Conservation (phyloP, 345 rosid species). For the Euclidium syriacum region DNA sequence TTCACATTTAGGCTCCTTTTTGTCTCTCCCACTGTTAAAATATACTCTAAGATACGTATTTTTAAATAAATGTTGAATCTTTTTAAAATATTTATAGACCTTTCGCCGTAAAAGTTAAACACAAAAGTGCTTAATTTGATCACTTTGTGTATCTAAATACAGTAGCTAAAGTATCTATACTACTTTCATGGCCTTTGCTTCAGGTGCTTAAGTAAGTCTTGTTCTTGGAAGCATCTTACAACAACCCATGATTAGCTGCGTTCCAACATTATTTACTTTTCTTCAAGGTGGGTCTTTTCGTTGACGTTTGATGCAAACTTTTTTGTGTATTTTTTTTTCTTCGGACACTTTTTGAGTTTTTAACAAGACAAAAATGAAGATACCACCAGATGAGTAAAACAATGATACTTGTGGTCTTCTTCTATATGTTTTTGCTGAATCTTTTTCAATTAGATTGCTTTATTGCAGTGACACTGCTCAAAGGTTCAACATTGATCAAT, state of each 20-base stretch:
- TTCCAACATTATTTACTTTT: constrained; percentile 13
- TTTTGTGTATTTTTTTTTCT: background rate
- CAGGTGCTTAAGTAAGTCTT: constrained; percentile 15
- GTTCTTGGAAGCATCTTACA: constrained; percentile 6
- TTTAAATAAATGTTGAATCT: background rate
- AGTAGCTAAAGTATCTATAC: constrained; percentile 14
- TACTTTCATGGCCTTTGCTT: constrained; percentile 11
- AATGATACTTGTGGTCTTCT: constrained; percentile 30
- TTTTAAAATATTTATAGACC: background rate
- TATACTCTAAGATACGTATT: background rate
- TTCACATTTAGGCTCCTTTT: background rate
- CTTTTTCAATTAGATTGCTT: constrained; percentile 24
- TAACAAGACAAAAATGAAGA: background rate
- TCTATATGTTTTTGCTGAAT: constrained; percentile 23
- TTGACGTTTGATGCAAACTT: constrained; percentile 19
- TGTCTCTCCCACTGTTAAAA: background rate
- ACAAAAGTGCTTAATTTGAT: background rate
- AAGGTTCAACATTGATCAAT: constrained; percentile 25
- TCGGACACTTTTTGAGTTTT: background rate
- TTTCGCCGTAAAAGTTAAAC: constrained; percentile 1
- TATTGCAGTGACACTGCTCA: constrained; percentile 27
- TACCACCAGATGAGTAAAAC: constrained; percentile 18
- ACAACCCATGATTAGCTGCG: constrained; percentile 27
- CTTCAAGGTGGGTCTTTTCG: constrained; percentile 18
- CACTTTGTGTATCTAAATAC: constrained; percentile 5